Percentiles rank a stretch among this genome's conserved stretches.
Conservation (phyloP, 371 early-diverging fungal genomes). For the Actinomortierella ambigua region DNA sequence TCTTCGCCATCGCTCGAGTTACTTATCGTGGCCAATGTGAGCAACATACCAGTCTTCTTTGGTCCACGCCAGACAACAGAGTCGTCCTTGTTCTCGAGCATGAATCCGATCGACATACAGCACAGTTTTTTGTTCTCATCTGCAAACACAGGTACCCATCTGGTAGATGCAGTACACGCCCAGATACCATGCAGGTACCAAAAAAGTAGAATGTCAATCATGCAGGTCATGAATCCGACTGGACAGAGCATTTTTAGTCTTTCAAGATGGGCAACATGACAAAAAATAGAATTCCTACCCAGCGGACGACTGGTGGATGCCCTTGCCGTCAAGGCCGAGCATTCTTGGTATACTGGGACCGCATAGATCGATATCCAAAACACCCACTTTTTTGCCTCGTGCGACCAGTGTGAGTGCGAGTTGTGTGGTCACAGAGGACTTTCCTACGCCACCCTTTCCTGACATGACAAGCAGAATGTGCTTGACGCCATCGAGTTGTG, state of each 20-base stretch:
- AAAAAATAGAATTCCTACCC: conserved; percentile 48
- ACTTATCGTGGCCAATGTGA: neutral
- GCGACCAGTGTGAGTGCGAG: conserved; percentile 65
- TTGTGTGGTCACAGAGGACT: conserved; percentile 74
- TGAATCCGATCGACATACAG: conserved; percentile 89
- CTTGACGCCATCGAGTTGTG: conserved; percentile 54
- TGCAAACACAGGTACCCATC: conserved; percentile 93
- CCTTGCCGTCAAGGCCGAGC: conserved; percentile 79
- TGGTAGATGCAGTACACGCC: conserved; percentile 26
- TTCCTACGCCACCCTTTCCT: conserved; percentile 98
- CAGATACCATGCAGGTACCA: neutral
- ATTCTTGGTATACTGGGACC: conserved; percentile 92
- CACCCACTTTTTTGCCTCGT: conserved; percentile 69
- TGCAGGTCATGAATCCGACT: neutral
- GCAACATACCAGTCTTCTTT: conserved; percentile 79
- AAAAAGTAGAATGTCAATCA: conserved; percentile 2
- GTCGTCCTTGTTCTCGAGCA: conserved; percentile 79
- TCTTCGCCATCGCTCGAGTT: neutral
- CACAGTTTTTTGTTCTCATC: conserved; percentile 70
- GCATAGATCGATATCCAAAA: conserved; percentile 94
- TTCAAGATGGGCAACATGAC: neutral
- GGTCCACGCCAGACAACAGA: conserved; percentile 97
- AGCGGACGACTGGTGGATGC: conserved; percentile 76
- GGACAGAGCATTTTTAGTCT: neutral
- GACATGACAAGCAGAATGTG: conserved; percentile 86